These are phyloP conservation scores for Boletus pseudo-olivaceus DNA, from an alignment of 768 basidiomycete genomes.

Conservation along the genomic window DNA sequence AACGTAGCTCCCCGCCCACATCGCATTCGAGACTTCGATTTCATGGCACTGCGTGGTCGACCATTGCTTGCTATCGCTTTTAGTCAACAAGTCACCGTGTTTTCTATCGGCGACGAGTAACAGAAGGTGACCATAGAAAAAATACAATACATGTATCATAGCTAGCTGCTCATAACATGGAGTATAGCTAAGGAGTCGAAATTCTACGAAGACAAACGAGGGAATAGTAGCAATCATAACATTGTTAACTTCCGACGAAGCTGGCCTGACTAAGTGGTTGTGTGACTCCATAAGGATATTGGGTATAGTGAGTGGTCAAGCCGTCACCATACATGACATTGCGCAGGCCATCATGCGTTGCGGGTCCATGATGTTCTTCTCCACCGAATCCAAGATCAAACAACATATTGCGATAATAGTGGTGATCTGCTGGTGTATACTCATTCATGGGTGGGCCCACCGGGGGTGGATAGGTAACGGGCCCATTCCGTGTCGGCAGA, in stretches of 20 bases:
- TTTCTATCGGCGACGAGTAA: slow-evolving; percentile 62
- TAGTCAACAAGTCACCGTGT: slow-evolving; percentile 55
- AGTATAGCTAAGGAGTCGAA: neutral
- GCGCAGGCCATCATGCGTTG: slow-evolving; percentile 25
- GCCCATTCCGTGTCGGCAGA: slow-evolving; percentile 10
- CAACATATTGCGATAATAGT: slow-evolving; percentile 75
- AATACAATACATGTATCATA: slow-evolving; percentile 22
- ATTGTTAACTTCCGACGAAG: slow-evolving; percentile 21
- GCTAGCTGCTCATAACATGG: slow-evolving; percentile 14
- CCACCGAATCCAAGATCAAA: slow-evolving; percentile 67
- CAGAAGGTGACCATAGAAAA: slow-evolving; percentile 9
- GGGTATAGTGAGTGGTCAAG: slow-evolving; percentile 34
- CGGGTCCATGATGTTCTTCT: slow-evolving; percentile 25
- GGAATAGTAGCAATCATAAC: neutral
- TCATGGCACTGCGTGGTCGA: slow-evolving; percentile 56
- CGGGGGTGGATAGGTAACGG: slow-evolving; percentile 23
- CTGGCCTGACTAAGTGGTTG: slow-evolving; percentile 23
- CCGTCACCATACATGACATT: slow-evolving; percentile 31
- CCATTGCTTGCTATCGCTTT: slow-evolving; percentile 68
- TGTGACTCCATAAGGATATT: slow-evolving; percentile 30
- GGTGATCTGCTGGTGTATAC: slow-evolving; percentile 50
- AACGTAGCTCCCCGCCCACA: slow-evolving; percentile 59
- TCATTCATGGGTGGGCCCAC: slow-evolving; percentile 31
- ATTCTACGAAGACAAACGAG: slow-evolving; percentile 3
- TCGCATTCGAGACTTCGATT: slow-evolving; percentile 73